A percentile compares a stretch with the other conserved stretches of the same genome.
Evolutionary conservation across 2,329 filamentous ascomycete genomes (phyloP).

Genomic region (Myriosclerotinia scirpicola): DNA sequence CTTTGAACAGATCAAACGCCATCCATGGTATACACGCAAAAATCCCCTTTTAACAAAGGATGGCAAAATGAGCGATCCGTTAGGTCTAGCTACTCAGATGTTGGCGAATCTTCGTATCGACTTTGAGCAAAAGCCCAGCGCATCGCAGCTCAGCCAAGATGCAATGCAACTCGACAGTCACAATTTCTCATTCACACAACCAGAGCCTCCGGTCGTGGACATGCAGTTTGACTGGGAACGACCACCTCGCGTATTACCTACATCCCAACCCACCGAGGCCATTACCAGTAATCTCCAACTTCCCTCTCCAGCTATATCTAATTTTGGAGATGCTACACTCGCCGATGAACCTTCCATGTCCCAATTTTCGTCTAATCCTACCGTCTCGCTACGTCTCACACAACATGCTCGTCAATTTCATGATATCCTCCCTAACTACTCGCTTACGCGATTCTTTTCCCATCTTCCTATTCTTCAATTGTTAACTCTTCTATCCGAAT

Average conservation of each 20-base stretch:
- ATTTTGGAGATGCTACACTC: constrained; percentile 48
- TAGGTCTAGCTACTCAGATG: constrained; percentile 91
- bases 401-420: constrained; percentile 85
- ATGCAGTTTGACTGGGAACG: constrained; percentile 86
- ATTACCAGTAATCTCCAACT: constrained; percentile 51
- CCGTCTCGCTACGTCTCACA: constrained; percentile 79
- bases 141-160: constrained; percentile 47
- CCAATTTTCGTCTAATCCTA: constrained; percentile 79
- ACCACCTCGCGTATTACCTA: constrained; percentile 47
- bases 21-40: constrained; percentile 88
- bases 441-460: constrained; percentile 90
- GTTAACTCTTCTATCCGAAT: constrained; percentile 75
- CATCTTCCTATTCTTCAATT: constrained; percentile 72
- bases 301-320: constrained; percentile 4
- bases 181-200: constrained; percentile 77
- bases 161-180: constrained; percentile 68
- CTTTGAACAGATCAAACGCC: constrained; percentile 81
- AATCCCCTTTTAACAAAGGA: constrained; percentile 75
- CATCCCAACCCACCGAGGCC: constrained; percentile 48
- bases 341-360: constrained; percentile 82
- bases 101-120: constrained; percentile 88
- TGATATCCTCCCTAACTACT: constrained; percentile 86
- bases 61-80: constrained; percentile 73
- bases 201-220: constrained; percentile 73
- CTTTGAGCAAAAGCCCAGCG: constrained; percentile 64